These are phyloP conservation scores for Fomitopsis serialis DNA, from an alignment of 768 basidiomycete species.

Conservation along the genomic window DNA sequence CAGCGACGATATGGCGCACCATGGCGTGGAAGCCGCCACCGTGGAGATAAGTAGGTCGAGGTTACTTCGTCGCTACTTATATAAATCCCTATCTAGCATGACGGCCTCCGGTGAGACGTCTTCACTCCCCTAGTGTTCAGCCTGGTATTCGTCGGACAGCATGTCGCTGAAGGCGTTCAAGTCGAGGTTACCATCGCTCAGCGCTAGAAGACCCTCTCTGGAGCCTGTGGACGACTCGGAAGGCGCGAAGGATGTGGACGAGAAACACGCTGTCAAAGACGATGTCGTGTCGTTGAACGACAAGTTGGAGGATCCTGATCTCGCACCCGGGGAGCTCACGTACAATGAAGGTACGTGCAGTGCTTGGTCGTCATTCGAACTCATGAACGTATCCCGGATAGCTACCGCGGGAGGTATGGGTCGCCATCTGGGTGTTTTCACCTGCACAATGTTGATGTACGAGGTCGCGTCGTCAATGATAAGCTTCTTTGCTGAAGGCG, in stretches of 20 bases:
- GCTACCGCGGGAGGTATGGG: constrained; percentile 53
- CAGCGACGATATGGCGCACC: background rate
- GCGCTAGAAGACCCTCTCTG: too few relatives aligned
- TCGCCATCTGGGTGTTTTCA: constrained; percentile 50
- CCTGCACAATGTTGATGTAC: constrained; percentile 25
- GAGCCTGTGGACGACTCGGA: too few relatives aligned
- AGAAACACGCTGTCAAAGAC: background rate
- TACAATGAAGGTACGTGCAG: constrained; percentile 38
- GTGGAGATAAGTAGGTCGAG: background rate
- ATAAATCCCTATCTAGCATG: background rate
- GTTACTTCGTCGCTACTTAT: too few relatives aligned
- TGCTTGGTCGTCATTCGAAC: background rate
- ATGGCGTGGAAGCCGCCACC: background rate
- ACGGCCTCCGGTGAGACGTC: too few relatives aligned
- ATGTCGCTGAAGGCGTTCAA: too few relatives aligned
- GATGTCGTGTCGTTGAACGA: constrained; percentile 29
- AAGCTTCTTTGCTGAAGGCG: too few relatives aligned
- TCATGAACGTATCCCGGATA: constrained; percentile 11
- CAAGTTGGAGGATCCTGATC: constrained; percentile 3
- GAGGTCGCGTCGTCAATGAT: background rate
- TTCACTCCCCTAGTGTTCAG: too few relatives aligned
- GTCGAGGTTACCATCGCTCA: too few relatives aligned
- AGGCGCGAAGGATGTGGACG: background rate
- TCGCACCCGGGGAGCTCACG: constrained; percentile 34
- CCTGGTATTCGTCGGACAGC: too few relatives aligned